A percentile compares a stretch with the other conserved stretches of the same genome.
phyloP scores from a whole-genome alignment of 1,284 basidiomycete species.

The Microbotryum intermedium region DNA sequence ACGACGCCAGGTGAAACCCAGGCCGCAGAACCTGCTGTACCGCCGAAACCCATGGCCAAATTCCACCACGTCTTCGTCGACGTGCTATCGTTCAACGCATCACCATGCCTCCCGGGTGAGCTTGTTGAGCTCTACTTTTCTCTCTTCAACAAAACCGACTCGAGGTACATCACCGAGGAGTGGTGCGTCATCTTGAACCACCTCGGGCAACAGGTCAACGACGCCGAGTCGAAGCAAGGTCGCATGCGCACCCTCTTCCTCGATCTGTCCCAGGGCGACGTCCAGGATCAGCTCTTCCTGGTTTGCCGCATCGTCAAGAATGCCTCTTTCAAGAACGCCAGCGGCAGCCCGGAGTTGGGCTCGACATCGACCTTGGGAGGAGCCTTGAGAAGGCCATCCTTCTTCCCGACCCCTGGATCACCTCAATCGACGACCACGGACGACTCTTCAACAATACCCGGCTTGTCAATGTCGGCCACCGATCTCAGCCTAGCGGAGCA shows the following conservation, averaged over 20 bases:
- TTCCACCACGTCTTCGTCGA: conserved; percentile 87
- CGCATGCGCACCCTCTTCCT: conserved; percentile 66
- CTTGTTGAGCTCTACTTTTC: conserved; percentile 89
- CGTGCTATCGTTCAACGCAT: conserved; percentile 81
- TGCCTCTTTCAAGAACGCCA: conserved; percentile 38
- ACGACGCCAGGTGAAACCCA: too few species aligned
- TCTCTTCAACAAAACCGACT: conserved; percentile 73
- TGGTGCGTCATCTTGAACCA: conserved; percentile 84
- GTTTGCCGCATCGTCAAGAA: conserved; percentile 86
- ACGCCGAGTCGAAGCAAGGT: conserved; percentile 44
- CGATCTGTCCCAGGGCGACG: conserved; percentile 75
- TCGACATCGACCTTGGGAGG: background rate
- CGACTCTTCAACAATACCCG: background rate
- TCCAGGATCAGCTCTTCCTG: conserved; percentile 71
- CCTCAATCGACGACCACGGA: conserved; percentile 2
- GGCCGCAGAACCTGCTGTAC: too few species aligned
- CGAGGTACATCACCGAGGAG: conserved; percentile 85
- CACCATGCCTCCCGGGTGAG: conserved; percentile 79
- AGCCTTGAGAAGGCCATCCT: background rate
- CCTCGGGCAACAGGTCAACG: conserved; percentile 72
- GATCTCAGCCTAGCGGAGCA: background rate
- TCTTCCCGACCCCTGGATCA: background rate
- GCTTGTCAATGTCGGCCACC: conserved; percentile 6
- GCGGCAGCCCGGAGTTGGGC: background rate
- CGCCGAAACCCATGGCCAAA: conserved; percentile 38